Evolutionary conservation across 1,139 yeast genomes (phyloP), one percentile per base, ranked within the genome.

Genomic region (Kluyveromyces marxianus): DNA sequence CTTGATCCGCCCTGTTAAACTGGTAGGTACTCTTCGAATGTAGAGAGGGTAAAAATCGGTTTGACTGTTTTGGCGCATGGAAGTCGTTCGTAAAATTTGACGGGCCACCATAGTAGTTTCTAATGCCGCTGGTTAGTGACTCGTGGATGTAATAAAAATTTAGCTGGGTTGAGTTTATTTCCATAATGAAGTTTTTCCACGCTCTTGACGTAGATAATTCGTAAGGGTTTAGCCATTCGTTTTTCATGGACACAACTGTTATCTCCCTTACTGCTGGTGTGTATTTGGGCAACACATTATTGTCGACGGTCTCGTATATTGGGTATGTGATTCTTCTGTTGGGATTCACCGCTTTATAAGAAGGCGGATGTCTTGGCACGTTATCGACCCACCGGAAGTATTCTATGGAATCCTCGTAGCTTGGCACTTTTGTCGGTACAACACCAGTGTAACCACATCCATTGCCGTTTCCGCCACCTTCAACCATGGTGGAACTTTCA

Each of bases 161-260:
- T 34, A 84, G 60, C 64, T 84, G 92, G 1, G 92, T 84, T 2
- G 87, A 80, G 64, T 84, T 84, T 33, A 84, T 65, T 57, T 84
- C 92, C 66, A 83, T 68, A 5, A 84, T 69, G 31, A 72, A 70
- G 44, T 73, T 69, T 56, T 71, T 77, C 92, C 92, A 83, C n/a
- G 75, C 72, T 52, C 88, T 65, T 7, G 72, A 63, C 1, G 79
- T 72, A 0, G 86, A 72, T 3, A 79, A 71, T 54, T 81, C 86
- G 56, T 76, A 80, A 0, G 90, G 90, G 3, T 81, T 74, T 0
- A 75, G 50, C 83, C 84, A 82, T 59, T 83, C 92, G 32, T 74
- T 55, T 54, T 83, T 83, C 51, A 83, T 68, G 2, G 74, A 60
- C 1, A 79, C 74, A 1, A 74, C 56, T 0, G 82, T 76, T 2